phyloP scores from a whole-genome alignment of 2,329 filamentous ascomycete genomes.

The Neurospora sp. region DNA sequence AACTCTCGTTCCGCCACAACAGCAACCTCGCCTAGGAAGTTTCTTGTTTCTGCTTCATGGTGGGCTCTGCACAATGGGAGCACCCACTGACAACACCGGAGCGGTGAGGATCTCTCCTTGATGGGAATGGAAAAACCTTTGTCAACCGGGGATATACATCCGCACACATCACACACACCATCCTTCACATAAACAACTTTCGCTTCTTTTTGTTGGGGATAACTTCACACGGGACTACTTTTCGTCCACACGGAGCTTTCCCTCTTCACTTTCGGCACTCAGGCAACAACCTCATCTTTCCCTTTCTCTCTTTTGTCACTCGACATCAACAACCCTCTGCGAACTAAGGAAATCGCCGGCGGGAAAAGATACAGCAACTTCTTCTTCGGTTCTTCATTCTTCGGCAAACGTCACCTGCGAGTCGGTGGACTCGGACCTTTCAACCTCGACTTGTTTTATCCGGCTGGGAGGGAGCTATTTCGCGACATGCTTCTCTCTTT shows the following conservation, averaged over 20 bases:
- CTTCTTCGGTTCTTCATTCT: background rate
- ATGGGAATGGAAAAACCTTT: background rate
- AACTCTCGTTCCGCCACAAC: background rate
- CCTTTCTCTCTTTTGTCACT: background rate
- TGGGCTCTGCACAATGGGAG: background rate
- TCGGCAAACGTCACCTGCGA: background rate
- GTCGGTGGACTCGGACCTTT: background rate
- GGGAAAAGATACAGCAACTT: background rate
- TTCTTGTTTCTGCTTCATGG: background rate
- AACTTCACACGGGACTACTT: background rate
- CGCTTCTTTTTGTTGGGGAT: background rate
- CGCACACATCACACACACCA: background rate
- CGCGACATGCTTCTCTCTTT: background rate
- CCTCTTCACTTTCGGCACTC: background rate
- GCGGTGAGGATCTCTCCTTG: background rate
- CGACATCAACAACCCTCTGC: background rate
- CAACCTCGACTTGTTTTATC: background rate
- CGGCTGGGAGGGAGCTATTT: background rate
- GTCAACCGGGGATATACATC: background rate
- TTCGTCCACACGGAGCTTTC: background rate
- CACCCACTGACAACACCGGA: background rate
- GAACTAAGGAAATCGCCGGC: background rate
- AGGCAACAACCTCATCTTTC: background rate
- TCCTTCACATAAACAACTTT: background rate
- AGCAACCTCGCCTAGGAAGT: background rate